Conservation (phyloP, 1,284 basidiomycete genomes). For the Marasmius sp. region DNA sequence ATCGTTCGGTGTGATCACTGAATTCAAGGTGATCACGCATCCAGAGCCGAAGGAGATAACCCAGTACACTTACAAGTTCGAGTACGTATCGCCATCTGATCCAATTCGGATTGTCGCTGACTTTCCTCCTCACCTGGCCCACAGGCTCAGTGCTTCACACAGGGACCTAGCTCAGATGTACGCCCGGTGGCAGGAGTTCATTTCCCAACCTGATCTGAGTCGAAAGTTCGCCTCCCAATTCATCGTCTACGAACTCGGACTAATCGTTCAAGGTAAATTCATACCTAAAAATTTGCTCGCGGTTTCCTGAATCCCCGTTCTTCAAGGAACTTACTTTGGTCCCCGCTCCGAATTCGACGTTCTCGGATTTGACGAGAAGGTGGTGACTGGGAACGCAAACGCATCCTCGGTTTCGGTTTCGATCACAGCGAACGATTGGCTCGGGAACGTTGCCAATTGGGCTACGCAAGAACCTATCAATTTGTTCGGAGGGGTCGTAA, state of each 20-base stretch:
- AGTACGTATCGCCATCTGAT: background rate
- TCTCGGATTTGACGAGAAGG: slow-evolving; percentile 13
- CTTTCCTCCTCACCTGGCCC: background rate
- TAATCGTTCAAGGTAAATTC: slow-evolving; percentile 11
- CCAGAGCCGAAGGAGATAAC: slow-evolving; percentile 11
- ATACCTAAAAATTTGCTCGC: too few species aligned
- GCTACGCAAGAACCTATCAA: slow-evolving; percentile 17
- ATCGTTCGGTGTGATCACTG: slow-evolving; percentile 19
- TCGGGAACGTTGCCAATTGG: slow-evolving; percentile 18
- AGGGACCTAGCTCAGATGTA: slow-evolving; percentile 13
- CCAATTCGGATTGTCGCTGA: background rate
- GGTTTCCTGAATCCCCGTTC: too few species aligned
- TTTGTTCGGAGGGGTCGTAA: slow-evolving; percentile 16
- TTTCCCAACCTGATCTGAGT: slow-evolving; percentile 15
- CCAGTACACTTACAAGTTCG: slow-evolving; percentile 2
- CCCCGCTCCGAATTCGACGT: slow-evolving; percentile 17
- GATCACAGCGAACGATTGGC: slow-evolving; percentile 12
- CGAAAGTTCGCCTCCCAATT: slow-evolving; percentile 20
- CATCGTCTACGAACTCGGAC: slow-evolving; percentile 17
- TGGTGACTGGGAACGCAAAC: slow-evolving; percentile 7
- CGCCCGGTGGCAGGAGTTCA: slow-evolving; percentile 17
- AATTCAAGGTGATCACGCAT: slow-evolving; percentile 17
- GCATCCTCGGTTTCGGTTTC: slow-evolving; percentile 2
- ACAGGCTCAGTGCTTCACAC: slow-evolving; percentile 14
- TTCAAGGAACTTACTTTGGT: slow-evolving; percentile 18